These are phyloP conservation scores for Aegilops tauschii DNA, from an alignment of 176 grass and related monocot species.

Conservation along the genomic window DNA sequence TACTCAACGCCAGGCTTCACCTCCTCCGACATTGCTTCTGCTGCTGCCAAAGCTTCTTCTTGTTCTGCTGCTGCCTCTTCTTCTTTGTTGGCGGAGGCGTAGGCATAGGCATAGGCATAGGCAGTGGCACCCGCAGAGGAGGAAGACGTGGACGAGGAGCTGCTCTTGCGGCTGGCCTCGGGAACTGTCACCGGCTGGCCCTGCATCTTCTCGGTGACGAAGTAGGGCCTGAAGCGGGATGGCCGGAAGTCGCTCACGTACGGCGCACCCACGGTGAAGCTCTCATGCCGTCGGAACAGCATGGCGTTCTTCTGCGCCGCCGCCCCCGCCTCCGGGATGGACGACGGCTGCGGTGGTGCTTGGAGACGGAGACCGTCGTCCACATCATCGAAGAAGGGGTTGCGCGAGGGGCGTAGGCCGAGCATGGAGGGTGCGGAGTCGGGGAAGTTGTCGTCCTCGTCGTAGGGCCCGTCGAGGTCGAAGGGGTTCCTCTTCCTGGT, in stretches of 20 bases:
- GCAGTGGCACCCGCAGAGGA: not conserved
- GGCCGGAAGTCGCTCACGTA: not conserved
- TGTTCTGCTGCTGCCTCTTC: not conserved
- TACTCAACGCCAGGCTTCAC: not conserved
- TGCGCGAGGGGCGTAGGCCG: not conserved
- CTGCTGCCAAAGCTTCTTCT: constrained; percentile 5
- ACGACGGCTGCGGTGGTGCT: not conserved
- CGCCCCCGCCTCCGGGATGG: no score
- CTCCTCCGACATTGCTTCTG: not conserved
- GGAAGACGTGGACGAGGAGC: constrained; percentile 24
- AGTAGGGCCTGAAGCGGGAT: constrained; percentile 47
- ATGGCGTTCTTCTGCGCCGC: not conserved
- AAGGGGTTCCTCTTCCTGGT: constrained; percentile 34
- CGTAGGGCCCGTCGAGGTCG: constrained; percentile 3
- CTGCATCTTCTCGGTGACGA: constrained; percentile 32
- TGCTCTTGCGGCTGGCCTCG: not conserved
- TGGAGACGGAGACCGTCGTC: not conserved
- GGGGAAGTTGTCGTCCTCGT: constrained; percentile 14
- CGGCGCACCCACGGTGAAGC: constrained; percentile 42
- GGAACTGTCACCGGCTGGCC: not conserved
- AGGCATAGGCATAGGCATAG: not conserved
- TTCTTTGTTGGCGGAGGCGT: not conserved
- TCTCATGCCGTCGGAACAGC: constrained; percentile 47
- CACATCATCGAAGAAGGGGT: constrained; percentile 29
- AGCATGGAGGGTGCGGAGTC: constrained; percentile 55